Base-by-base conservation (phyloP, 108 stramenopile species). In the Stephanodiscus triporus region DNA sequence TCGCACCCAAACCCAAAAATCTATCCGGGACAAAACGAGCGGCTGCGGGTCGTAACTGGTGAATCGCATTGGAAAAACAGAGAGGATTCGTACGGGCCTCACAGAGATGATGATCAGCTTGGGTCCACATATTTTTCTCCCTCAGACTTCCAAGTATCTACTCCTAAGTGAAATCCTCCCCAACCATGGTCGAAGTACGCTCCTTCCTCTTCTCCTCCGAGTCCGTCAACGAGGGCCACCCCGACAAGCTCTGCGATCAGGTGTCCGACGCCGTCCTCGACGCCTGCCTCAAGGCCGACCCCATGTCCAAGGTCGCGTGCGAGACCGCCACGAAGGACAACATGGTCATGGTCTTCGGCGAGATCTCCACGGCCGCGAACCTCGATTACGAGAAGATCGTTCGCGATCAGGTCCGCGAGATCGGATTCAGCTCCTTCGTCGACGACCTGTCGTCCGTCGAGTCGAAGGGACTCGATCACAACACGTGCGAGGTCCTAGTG, bases 291-390 rank as follows among this genome's bases (percentile, higher is more conserved):
- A 83, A 82, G 70, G 97, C 95, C 65, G 97, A 98, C 68, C 95
- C 95, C 77, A 87, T 87, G 75, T 95, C 96, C 63, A 95, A 96
- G 85, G 97, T 98, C 29, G 97, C 97, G 61, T 98, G 97, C 84
- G 97, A 98, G 83, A 97, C 97, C 65, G 96, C 96, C 87, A 97
- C 96, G 81, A 98, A 98, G 91, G 96, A 96, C 60, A 96, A 96
- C 91, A 98, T 98, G 97, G 96, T 98, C 66, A 98, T 98, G 97
- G 96, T 97, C 68, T 98, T 98, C 78, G 97, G 97, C 57, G 97
- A 98, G 88, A 98, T 98, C 84, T 94, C 96, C 78, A 98, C 97
- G 50, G 78, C 94, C 56, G 92, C 96, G 47, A 96, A 93, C 78
- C 93, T 98, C 51, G 96, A 98, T 87, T 98, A 98, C 91, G 97